Evolutionary conservation across 2,329 filamentous ascomycete species (phyloP), one percentile per base, ranked within the genome.

Genomic region (Xylaria sp.): DNA sequence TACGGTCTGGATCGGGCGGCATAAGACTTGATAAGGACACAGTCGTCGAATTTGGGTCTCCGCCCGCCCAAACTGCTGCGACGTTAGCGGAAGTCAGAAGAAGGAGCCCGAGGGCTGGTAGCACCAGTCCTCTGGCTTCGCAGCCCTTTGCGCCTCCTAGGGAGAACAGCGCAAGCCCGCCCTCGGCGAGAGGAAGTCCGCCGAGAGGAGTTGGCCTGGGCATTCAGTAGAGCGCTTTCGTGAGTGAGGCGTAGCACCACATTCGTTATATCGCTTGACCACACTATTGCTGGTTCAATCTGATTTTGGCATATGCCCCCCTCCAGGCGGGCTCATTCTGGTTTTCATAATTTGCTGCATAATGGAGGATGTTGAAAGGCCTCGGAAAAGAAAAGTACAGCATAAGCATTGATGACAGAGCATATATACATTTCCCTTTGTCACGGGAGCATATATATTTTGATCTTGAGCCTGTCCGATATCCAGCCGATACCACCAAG

Each of bases 31-130:
- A 72, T 15, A 68, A 77, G 39, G 76, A 76, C 3, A 69, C 64
- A 7, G 63, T 77, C 2, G 72, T 78, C 32, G 76, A 74, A 60
- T 78, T 78, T 39, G 76, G 76, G 10, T 69, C 72, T 2, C 69
- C 71, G 25, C 48, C 65, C 13, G 45, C 61, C 8, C 58, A 59
- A 9, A 30, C 60, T 20, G 66, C 66, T 10, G 66, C 57, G 30
- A 43, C 58, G 6, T 39, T 63, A 15, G 69, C 59, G 5, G 69
- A 60, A 58, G 62, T 39, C 45, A 66, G 32, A 43, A 58, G 43
- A 32, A 60, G 25, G 25, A 68, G 67, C 18, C 69, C 69, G 6
- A 50, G 65, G 13, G 48, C 60, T 25, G 59, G 67, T 12, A 50
- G 50, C 6, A 58, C 25, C 25, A 71, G 69, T 32, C 69, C 69